Evolutionary conservation across 306 rosid genomes (phyloP), one percentile per base, ranked within the genome.

Genomic region (Fragaria iinumae): DNA sequence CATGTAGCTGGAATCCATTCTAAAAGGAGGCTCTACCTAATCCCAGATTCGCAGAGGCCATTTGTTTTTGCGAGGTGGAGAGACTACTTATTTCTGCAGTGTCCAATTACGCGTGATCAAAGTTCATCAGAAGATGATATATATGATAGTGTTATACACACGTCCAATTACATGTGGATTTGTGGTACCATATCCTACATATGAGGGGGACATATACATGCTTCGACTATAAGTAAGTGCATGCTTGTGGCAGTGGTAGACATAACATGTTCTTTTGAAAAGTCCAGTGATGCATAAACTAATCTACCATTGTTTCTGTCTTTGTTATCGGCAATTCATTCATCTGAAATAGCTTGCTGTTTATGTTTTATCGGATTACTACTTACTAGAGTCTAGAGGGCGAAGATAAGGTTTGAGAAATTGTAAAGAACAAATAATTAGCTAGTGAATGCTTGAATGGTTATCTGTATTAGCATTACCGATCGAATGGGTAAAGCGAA

Each of bases 11-110:
- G 69, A 17, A 7, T 64, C 69, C 69, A 64, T 64, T 32, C 2
- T 34, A 34, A 64, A 64, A 64, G 69, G 69, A 64, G n/a, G 23
- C 69, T 64, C 29, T 62, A 64, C 69, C 69, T 64, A 64, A 64
- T 64, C 69, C 44, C 44, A 34, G n/a, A 64, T 13, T 59, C 17
- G 34, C 65, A 21, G 34, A 23, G 41, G 69, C 21, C 69, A 64
- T 34, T 39, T 64, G 25, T 17, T 64, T 64, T 34, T 16, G 45
- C 45, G 13, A 64, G 23, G 69, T 32, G 69, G 69, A 64, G 45
- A 32, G 69, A 34, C 44, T 63, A 63, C 68, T 63, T 9, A 16
- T 7, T 32, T 64, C 20, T 32, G 44, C 68, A 63, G 23, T 32
- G 20, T 64, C 21, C 21, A 32, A 6, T 16, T 6, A 6, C 44